Evolutionary conservation across 192 early-diverging fungal species (phyloP).

Genomic region (Rhizoclosmatium sp.): DNA sequence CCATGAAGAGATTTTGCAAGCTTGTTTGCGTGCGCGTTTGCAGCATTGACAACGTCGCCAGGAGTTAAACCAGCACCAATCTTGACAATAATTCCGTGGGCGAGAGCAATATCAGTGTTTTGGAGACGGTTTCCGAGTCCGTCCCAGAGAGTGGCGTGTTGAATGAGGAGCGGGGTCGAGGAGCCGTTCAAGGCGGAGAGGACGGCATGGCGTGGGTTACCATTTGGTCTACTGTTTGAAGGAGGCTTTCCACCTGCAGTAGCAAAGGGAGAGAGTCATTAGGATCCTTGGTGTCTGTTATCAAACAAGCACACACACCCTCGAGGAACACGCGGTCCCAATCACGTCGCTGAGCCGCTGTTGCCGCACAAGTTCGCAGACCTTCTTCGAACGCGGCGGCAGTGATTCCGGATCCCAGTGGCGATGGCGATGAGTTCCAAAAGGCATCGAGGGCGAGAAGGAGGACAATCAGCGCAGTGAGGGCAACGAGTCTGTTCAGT

Average conservation of each 20-base stretch:
- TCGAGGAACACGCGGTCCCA: background rate
- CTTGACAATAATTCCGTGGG: background rate
- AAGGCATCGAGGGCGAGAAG: conserved; percentile 21
- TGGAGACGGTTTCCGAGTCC: background rate
- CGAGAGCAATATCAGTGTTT: conserved; percentile 1
- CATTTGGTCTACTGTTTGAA: background rate
- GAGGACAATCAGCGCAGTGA: background rate
- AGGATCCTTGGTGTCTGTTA: background rate
- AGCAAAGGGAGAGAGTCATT: background rate
- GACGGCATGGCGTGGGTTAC: background rate
- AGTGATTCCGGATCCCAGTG: background rate
- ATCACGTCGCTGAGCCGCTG: background rate
- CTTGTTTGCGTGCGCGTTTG: background rate
- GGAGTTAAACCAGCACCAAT: background rate
- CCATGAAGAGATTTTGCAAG: background rate
- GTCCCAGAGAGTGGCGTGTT: conserved; percentile 19
- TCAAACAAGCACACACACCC: background rate
- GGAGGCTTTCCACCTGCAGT: background rate
- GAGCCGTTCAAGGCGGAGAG: background rate
- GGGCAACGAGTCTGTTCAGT: background rate
- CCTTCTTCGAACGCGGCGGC: background rate
- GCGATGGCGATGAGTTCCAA: background rate
- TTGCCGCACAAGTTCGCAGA: background rate
- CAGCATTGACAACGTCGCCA: background rate
- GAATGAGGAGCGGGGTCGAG: conserved; percentile 3